Evolutionary conservation across 139 green algal species (phyloP), one percentile per base, ranked within the genome.

Genomic region (Haematococcus lacustris): DNA sequence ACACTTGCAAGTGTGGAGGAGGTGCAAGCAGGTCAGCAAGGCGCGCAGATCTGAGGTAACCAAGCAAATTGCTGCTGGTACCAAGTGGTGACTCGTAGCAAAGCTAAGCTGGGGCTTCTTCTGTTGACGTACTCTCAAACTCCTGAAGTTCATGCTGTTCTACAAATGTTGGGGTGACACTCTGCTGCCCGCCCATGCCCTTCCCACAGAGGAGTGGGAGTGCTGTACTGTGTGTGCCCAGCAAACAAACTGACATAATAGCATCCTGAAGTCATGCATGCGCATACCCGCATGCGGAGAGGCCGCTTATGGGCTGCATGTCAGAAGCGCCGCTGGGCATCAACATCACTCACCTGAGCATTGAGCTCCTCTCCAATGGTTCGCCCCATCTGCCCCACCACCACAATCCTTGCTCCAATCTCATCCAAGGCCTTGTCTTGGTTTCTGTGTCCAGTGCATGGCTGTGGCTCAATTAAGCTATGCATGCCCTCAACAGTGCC

Each of bases 291-390:
- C n/a, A n/a, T n/a, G n/a, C n/a, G n/a, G n/a, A n/a, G n/a, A n/a
- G n/a, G n/a, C n/a, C n/a, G n/a, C n/a, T n/a, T n/a, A n/a, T n/a
- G n/a, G n/a, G n/a, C n/a, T n/a, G n/a, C 43, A 53, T 9, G 43
- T 53, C 9, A 53, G 9, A 53, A 17, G 43, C 9, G 9, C 9
- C 9, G 43, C 43, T 53, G 17, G 17, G 43, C 43, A 17, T 9
- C 17, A 17, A 9, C 9, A 53, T 9, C 9, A 53, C 64, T 0
- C 76, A 82, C 76, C 71, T 85, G 84, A 41, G 59, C 51, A 34
- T 84, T 64, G 39, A 94, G 81, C 78, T 94, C 89, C 69, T 90
- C 83, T 17, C 85, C 77, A 38, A 94, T 94, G 51, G 87, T 84
- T 34, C 85, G 71, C 7, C 89, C 89, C 38, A 94, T 75, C 70